Evolutionary conservation across 169 alveolate genomes (phyloP).

Genomic region (Eimeria falciformis): DNA sequence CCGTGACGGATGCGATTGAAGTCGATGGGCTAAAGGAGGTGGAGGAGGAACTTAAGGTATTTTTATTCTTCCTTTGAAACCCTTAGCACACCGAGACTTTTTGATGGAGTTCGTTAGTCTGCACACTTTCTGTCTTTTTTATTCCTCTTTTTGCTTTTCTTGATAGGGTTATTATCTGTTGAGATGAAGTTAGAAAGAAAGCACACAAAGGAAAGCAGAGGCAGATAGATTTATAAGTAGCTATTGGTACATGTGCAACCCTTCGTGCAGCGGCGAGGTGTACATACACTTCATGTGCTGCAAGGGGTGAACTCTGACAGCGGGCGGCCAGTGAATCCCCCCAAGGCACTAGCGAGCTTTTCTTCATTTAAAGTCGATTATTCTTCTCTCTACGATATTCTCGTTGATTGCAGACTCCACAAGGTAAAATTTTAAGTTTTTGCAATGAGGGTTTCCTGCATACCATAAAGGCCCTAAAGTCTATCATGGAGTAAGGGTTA

Average conservation of each 20-base stretch:
- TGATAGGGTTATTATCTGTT: no score
- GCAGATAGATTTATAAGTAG: no score
- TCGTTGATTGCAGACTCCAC: slow-evolving; percentile 65
- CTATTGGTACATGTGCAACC: no score
- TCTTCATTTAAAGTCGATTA: not conserved
- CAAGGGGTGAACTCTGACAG: slow-evolving; percentile 74
- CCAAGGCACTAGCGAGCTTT: slow-evolving; percentile 41
- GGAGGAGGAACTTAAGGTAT: slow-evolving; percentile 53
- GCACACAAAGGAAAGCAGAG: no score
- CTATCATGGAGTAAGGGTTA: not conserved
- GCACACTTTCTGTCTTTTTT: not conserved
- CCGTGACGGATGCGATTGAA: slow-evolving; percentile 32
- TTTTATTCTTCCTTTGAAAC: no score
- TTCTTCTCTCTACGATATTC: slow-evolving; percentile 58
- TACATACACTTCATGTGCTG: slow-evolving; percentile 57
- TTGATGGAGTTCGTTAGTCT: no score
- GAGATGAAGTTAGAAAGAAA: no score
- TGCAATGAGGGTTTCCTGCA: not conserved
- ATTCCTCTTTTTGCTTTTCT: not conserved
- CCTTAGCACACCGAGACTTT: no score
- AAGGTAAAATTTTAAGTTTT: no score
- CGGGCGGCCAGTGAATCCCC: slow-evolving; percentile 66
- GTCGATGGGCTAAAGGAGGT: slow-evolving; percentile 20
- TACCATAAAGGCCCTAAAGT: not conserved
- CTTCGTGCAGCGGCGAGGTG: slow-evolving; percentile 45